Base-by-base conservation (phyloP, 2,329 filamentous ascomycete species). In the Trichoderma lentiforme region DNA sequence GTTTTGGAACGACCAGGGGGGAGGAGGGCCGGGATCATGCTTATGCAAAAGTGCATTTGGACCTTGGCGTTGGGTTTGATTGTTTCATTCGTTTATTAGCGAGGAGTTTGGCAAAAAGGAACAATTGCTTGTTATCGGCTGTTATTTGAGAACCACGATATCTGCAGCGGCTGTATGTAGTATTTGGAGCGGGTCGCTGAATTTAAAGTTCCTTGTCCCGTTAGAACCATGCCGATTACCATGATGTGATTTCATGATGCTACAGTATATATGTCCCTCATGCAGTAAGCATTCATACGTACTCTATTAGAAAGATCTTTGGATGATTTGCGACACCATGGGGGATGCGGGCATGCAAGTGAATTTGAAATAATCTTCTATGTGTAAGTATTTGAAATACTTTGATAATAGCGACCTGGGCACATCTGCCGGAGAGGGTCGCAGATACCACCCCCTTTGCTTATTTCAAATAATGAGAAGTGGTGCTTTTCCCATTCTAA, bases 71-170 rank as follows among this genome's bases (percentile, higher is more conserved):
- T 47, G n/a, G 14, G 57, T n/a, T 24, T 28, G 30, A 62, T 64
- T 32, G 60, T 60, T 51, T 47, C 47, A 70, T 66, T 53, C 63
- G 66, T 34, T n/a, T 58, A 34, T 67, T 63, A 77, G 76, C 75
- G 75, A 74, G 74, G 73, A 72, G 73, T 77, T 51, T 75, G 73
- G 73, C 21, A 34, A 26, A 60, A 60, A 53, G 62, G 60, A 61
- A 61, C 56, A 61, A 15, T 28, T 21, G 39, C 7, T 60, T 63
- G 51, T 61, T 56, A 26, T 39, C 7, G 26, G 24, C 30, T 43
- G 63, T 70, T 21, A 9, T 56, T 39, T 53, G 9, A 21, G 21
- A 32, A 8, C n/a, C 57, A 24, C 24, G n/a, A 26, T 62, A 12
- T 28, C 51, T 65, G 14, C 28, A 15, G 15, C 51, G 32, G 66